phyloP scores from a whole-genome alignment of 2,329 filamentous ascomycete species.

The Fusarium oligoseptatum region DNA sequence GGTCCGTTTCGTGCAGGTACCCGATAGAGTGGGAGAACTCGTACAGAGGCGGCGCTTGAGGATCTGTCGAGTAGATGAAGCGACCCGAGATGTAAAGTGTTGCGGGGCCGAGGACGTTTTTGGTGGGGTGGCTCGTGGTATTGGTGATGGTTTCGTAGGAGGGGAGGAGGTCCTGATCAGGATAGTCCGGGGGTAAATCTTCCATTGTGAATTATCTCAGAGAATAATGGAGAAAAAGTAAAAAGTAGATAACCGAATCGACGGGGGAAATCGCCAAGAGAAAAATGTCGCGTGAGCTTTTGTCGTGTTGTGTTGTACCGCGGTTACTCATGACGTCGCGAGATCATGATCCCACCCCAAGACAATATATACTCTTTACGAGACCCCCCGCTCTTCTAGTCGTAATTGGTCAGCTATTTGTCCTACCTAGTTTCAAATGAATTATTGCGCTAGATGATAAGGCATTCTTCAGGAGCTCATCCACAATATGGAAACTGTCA shows the following conservation, averaged over 20 bases:
- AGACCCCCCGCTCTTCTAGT: background rate
- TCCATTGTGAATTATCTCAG: constrained; percentile 16
- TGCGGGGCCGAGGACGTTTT: constrained; percentile 45
- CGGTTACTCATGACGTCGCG: constrained; percentile 34
- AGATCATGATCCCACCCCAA: constrained; percentile 3
- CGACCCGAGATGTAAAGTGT: constrained; percentile 52
- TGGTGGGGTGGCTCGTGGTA: constrained; percentile 5
- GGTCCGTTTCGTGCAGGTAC: constrained; percentile 50
- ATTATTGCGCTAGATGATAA: background rate
- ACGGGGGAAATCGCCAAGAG: background rate
- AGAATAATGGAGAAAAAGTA: background rate
- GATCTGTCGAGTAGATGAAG: constrained; percentile 51
- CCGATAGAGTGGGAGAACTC: constrained; percentile 53
- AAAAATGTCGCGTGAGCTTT: constrained; percentile 25
- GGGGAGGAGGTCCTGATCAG: constrained; percentile 33
- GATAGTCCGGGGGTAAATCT: constrained; percentile 23
- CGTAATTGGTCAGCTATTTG: background rate
- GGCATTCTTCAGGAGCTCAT: background rate
- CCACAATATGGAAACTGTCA: background rate
- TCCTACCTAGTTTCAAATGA: background rate
- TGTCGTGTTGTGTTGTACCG: background rate
- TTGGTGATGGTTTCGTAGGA: constrained; percentile 41
- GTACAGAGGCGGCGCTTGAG: constrained; percentile 49
- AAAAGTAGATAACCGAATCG: background rate
- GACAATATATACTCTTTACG: background rate